Evolutionary conservation across 148 eudicot genomes (phyloP).

Genomic region (Amaranthus hypochondriacus): DNA sequence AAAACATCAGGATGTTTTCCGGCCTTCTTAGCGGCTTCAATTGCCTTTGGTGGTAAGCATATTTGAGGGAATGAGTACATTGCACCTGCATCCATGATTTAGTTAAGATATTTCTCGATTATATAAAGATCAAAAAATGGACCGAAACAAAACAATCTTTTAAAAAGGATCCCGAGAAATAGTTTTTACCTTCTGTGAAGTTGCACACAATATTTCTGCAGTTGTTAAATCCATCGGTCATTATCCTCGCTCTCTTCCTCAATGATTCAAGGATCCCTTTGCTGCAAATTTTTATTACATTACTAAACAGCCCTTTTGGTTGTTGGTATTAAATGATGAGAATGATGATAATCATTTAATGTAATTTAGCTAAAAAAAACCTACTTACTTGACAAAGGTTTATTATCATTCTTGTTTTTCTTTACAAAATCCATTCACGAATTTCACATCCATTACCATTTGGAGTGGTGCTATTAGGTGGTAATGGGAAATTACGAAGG

Average conservation of each 20-base stretch:
- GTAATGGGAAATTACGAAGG: too few relatives aligned
- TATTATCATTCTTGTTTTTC: too few relatives aligned
- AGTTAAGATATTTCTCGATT: neutral
- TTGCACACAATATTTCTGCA: conserved; percentile 95
- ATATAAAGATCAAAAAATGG: neutral
- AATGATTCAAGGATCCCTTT: conserved; percentile 85
- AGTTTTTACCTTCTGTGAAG: conserved; percentile 78
- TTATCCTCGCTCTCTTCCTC: conserved; percentile 82
- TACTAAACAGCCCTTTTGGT: too few relatives aligned
- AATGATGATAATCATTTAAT: too few relatives aligned
- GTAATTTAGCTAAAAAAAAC: too few relatives aligned
- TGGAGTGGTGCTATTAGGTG: too few relatives aligned
- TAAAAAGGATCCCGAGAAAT: neutral
- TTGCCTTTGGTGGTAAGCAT: conserved; percentile 74
- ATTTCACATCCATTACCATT: too few relatives aligned
- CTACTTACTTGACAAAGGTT: too few relatives aligned
- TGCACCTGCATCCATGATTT: conserved; percentile 58
- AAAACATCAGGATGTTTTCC: conserved; percentile 90
- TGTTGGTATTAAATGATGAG: too few relatives aligned
- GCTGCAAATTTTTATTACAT: conserved; percentile 44
- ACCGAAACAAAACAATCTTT: neutral
- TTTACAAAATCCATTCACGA: too few relatives aligned
- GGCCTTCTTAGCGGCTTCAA: conserved; percentile 65
- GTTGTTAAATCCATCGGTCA: conserved; percentile 99
- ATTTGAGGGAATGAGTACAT: conserved; percentile 99